Evolutionary conservation across 768 basidiomycete genomes (phyloP), one percentile per base, ranked within the genome.

Genomic region (Erythrobasidium yunnanense): DNA sequence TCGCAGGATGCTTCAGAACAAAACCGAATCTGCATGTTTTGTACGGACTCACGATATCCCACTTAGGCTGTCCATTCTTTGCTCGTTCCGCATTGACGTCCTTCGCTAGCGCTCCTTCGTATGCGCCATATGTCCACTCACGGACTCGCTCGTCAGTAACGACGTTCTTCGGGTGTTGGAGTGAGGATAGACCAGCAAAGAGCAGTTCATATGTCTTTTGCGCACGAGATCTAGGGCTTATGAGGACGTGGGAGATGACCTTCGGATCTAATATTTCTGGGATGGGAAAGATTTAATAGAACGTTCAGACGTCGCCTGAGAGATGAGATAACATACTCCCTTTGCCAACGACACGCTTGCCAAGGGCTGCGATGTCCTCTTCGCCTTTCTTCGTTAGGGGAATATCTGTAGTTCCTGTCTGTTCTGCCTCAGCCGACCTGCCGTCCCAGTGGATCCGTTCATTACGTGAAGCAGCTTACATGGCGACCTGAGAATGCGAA

Each of bases 101-200:
- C n/a, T 82, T 77, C n/a, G 84, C 79, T 27, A 81, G 74, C 45
- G 91, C 81, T 4, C 90, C 91, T 74, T 93, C 91, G 73, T 88
- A 95, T 6, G 87, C 83, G 8, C 92, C 87, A 79, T 78, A 93
- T 72, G 93, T 87, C 89, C 89, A 92, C 75, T 92, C 90, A 46
- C 83, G 79, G 25, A 79, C 84, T 23, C 83, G 81, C 70, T 88
- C 87, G 0, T 85, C 83, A 33, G 83, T 73, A 20, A 51, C 22
- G 13, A 80, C 71, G 27, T 55, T 15, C 38, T 72, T 85, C 83
- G 65, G 81, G 66, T 1, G 85, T 85, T 34, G 73, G 56, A 55
- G 78, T 15, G 20, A 67, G 2, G 76, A 75, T 35, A 81, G 70
- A 66, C 81, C 78, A 29, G 56, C 56, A 62, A 90, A 90, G 33